Base-by-base conservation (phyloP, 2,329 filamentous ascomycete species). In the Bipolaris gigantea region DNA sequence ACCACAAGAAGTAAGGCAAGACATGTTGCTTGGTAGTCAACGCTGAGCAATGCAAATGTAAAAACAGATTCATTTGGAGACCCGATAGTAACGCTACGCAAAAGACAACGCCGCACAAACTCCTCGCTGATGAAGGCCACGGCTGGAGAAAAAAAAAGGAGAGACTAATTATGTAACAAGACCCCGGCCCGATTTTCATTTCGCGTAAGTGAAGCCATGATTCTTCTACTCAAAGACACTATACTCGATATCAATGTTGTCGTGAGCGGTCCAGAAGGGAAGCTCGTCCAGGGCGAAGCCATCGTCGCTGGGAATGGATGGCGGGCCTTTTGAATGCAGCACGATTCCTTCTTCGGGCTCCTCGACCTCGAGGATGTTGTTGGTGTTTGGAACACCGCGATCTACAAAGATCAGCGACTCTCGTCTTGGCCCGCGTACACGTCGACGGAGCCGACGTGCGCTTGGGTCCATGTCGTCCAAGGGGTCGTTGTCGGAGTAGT, bases 381-480 rank as follows among this genome's bases (percentile, higher is more conserved):
- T 68, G 40, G 66, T 64, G 48, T 72, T 72, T 5, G 73, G 60
- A 30, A 74, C 64, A n/a, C 73, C 74, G 42, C 69, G 61, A 49
- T 75, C 74, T 50, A 75, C 74, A 47, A 76, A 76, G 48, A 72
- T 67, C 23, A 76, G 63, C 27, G 72, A 75, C 13, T 62, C 62
- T 38, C 72, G 60, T 40, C 69, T 66, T 39, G 64, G 59, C 15
- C 75, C 75, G 19, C 73, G 65, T 15, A 77, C 70, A 16, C 76
- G 71, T 48, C 77, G 71, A 53, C 77, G 71, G 34, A 80, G 69
- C 42, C 78, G 73, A 27, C 78, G 74, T 48, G 74, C 71, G 25
- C 62, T 72, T 7, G 64, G 63, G 35, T 73, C 70, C 36, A 74
- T 61, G 48, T 78, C 76, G 50, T 75, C 74, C 23, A 76, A 64